Evolutionary conservation across 116 monocot genomes (phyloP), one percentile per base, ranked within the genome.

Genomic region (Papilionanthe hybrid): DNA sequence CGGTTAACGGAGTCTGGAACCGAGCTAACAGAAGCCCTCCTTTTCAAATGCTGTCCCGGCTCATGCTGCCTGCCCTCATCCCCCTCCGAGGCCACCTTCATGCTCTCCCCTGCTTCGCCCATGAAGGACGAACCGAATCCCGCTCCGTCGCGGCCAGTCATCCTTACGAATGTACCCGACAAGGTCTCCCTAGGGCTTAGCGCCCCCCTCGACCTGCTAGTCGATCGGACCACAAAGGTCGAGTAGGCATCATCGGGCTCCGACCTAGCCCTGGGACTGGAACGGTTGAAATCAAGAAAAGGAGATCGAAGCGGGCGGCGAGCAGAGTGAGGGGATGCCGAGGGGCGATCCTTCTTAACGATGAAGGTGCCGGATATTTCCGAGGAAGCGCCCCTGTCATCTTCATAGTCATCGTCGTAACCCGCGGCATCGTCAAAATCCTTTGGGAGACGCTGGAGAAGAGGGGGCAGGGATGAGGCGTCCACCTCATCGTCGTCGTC

Each of bases 371-470:
- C 91, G 28, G 91, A 88, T n/a, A 72, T 75, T 23, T 76, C 74
- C n/a, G 77, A 22, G 12, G 71, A 27, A 3, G 66, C 80, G 75
- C 75, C 80, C 1, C 37, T 80, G 55, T 67, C 65, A 5, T 83
- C 83, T 17, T 49, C 76, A 4, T 86, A 83, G 30, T 92, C 89
- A 32, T 87, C 85, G 47, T 88, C 86, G 80, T 86, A 83, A 75
- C 79, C 81, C 73, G 67, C 76, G 42, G 79, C 82, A 48, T 84
- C 84, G n/a, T 93, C 95, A 78, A 97, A 97, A 82, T 91, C 97
- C 79, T 94, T 92, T 55, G 97, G 97, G 42, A 97, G 77, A 82
- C 97, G 94, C 76, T 94, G 92, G 69, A 97, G 91, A 82, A 97
- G 94, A 11, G 94, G 97, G 49, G 97, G 97, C 48, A 97, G 92